A percentile compares a stretch with the other conserved stretches of the same genome.
Conservation (phyloP, 179 eudicot genomes). For the Actinidia chinensis region DNA sequence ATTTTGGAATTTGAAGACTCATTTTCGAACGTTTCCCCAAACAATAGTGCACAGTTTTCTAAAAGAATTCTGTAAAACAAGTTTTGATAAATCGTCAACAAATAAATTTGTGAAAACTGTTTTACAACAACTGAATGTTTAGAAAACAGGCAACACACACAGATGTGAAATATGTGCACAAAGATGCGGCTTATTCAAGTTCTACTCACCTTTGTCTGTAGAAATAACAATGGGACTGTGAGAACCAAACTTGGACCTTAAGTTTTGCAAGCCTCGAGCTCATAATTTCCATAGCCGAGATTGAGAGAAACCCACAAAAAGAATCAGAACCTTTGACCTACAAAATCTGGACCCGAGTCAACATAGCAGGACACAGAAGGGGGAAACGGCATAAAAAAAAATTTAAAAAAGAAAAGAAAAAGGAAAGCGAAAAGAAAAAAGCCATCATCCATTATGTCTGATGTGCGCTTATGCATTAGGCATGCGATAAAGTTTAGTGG, state of each 20-base stretch:
- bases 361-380: too few species aligned
- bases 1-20: too few species aligned
- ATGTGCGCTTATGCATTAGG: not conserved
- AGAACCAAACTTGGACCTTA: slow-evolving; percentile 36
- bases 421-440: not conserved
- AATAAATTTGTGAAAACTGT: not conserved
- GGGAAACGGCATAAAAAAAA: not conserved
- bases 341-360: not conserved
- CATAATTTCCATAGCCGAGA: slow-evolving; percentile 56
- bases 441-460: too few species aligned
- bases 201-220: slow-evolving; percentile 80
- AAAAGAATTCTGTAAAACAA: too few species aligned
- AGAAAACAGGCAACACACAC: too few species aligned
- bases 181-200: slow-evolving; percentile 6
- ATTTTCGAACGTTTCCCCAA: too few species aligned
- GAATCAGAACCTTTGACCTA: slow-evolving; percentile 8
- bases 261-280: slow-evolving; percentile 52
- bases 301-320: slow-evolving; percentile 19
- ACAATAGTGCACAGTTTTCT: too few species aligned
- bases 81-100: too few species aligned
- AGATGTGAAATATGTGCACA: not conserved
- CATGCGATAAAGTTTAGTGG: not conserved
- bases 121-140: too few species aligned
- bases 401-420: too few species aligned
- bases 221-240: slow-evolving; percentile 57